Conservation (phyloP, 371 early-diverging fungal genomes). For the Coemansia linderi region DNA sequence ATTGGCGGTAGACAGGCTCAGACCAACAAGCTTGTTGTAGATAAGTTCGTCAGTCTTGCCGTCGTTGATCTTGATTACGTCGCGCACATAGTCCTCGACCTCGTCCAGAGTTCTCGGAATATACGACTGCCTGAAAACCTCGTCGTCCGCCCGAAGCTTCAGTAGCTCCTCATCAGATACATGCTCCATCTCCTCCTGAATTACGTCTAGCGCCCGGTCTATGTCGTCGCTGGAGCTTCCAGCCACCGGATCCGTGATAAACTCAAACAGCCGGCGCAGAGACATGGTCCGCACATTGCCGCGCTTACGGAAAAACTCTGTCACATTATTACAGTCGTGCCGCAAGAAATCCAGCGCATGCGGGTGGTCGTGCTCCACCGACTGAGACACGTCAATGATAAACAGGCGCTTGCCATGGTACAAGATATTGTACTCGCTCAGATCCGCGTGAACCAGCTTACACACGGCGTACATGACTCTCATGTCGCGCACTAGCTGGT, state of each 20-base stretch:
- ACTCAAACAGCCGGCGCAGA: conserved; percentile 86
- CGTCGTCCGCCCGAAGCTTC: conserved; percentile 72
- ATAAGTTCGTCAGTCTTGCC: conserved; percentile 73
- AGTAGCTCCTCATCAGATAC: conserved; percentile 55
- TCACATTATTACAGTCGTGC: conserved; percentile 95
- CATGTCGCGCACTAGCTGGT: conserved; percentile 86
- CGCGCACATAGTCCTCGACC: conserved; percentile 86
- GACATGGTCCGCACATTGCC: conserved; percentile 77
- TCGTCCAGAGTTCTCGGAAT: conserved; percentile 92
- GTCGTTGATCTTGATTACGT: conserved; percentile 70
- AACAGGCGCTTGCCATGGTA: conserved; percentile 81
- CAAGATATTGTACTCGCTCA: conserved; percentile 98
- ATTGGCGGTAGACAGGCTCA: conserved; percentile 38
- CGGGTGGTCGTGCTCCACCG: conserved; percentile 99
- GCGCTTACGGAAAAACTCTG: conserved; percentile 89
- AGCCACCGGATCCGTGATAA: conserved; percentile 72
- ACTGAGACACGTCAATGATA: conserved; percentile 99
- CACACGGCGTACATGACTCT: conserved; percentile 95
- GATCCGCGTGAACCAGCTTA: conserved; percentile 97
- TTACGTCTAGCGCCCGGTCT: conserved; percentile 67
- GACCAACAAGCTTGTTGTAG: conserved; percentile 59
- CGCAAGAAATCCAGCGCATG: conserved; percentile 96
- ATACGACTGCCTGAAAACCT: conserved; percentile 87
- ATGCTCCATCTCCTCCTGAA: conserved; percentile 53
- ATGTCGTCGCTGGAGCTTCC: conserved; percentile 67